Evolutionary conservation across 1,284 basidiomycete species (phyloP).

Genomic region (Trichosporon sp.): DNA sequence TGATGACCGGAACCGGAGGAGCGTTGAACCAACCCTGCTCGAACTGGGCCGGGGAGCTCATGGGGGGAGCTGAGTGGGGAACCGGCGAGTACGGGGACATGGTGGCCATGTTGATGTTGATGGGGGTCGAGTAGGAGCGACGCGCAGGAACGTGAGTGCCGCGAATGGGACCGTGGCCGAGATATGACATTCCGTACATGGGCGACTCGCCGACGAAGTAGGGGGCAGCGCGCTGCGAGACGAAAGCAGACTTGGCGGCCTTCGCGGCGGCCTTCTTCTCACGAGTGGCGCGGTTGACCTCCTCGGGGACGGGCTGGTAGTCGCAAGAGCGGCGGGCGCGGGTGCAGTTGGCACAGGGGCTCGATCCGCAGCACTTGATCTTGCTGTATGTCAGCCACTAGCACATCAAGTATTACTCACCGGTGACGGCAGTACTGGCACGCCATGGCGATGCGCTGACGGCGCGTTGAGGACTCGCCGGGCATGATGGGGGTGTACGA

Average conservation of each 20-base stretch:
- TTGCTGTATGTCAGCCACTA: conserved; percentile 34
- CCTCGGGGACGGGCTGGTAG: conserved; percentile 48
- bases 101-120: conserved; percentile 15
- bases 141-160: conserved; percentile 31
- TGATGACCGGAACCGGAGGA: conserved; percentile 25
- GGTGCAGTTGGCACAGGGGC: conserved; percentile 47
- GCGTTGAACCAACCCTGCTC: conserved; percentile 33
- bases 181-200: conserved; percentile 30
- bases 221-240: conserved; percentile 28
- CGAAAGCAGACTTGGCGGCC: conserved; percentile 28
- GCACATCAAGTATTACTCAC: conserved; percentile 25
- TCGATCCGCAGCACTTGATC: conserved; percentile 47
- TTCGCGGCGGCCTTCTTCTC: conserved; percentile 47
- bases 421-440: conserved; percentile 47
- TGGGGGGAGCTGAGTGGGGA: conserved; percentile 29
- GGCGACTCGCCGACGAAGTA: conserved; percentile 32
- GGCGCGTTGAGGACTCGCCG: conserved; percentile 28
- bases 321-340: conserved; percentile 44
- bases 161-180: conserved; percentile 22
- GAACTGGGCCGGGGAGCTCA: conserved; percentile 38
- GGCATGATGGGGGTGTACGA: conserved; percentile 15
- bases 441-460: conserved; percentile 46
- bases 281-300: conserved; percentile 45
- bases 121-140: conserved; percentile 35
- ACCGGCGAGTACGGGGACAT: conserved; percentile 28